phyloP scores from a whole-genome alignment of 2,329 filamentous ascomycete species.

The Biscogniauxia mediterranea region DNA sequence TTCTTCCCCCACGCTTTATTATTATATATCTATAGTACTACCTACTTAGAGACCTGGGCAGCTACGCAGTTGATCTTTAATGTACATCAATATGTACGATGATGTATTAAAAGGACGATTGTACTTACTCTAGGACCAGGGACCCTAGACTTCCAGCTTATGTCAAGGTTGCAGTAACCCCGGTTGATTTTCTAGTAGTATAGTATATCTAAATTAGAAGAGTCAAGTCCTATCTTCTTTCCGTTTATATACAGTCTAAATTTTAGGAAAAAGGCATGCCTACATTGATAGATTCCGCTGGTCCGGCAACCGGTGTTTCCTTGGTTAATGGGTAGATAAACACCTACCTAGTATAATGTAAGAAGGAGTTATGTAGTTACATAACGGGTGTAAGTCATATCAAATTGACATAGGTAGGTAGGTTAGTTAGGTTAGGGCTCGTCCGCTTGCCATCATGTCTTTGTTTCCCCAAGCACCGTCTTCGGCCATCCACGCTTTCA shows the following conservation, averaged over 20 bases:
- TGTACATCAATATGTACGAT: not conserved
- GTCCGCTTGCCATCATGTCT: not conserved
- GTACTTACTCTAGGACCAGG: not conserved
- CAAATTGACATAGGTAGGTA: no score
- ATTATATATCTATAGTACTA: not conserved
- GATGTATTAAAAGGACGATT: not conserved
- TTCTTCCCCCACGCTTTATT: not conserved
- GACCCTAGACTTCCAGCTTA: not conserved
- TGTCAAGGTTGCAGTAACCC: not conserved
- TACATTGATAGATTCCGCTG: no score
- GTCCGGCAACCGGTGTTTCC: no score
- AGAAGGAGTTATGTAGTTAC: no score
- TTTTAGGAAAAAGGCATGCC: no score
- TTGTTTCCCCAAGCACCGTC: not conserved
- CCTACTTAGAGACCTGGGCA: conserved; percentile 2
- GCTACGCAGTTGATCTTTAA: conserved; percentile 3
- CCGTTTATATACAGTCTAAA: no score
- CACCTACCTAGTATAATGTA: no score
- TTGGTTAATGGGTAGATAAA: no score
- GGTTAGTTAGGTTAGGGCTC: not conserved
- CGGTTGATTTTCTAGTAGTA: not conserved
- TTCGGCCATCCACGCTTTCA: not conserved
- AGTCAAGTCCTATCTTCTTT: no score
- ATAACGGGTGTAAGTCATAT: not conserved
- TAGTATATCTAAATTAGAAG: not conserved